Percentiles rank a stretch among this genome's conserved stretches.
phyloP scores from a whole-genome alignment of 352 stramenopile species.

The Phytophthora capsici region DNA sequence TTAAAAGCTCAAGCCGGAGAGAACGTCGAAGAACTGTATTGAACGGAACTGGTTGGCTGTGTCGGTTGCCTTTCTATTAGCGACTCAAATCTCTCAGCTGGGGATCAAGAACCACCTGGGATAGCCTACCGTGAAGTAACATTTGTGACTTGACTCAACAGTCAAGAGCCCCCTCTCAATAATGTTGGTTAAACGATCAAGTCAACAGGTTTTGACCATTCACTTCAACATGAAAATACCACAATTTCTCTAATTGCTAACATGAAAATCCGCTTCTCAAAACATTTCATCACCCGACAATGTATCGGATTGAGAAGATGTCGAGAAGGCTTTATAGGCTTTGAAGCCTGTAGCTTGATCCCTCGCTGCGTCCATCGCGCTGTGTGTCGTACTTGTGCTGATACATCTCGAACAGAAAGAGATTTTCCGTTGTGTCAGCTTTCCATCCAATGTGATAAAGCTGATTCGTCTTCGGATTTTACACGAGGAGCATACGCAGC shows the following conservation, averaged over 20 bases:
- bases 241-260: neutral
- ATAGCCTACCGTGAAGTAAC: constrained; percentile 1
- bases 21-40: neutral
- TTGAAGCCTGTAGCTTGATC: constrained; percentile 27
- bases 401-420: constrained; percentile 45
- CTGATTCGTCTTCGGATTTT: constrained; percentile 40
- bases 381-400: constrained; percentile 25
- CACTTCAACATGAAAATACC: neutral
- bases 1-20: neutral
- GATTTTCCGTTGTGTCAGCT: constrained; percentile 41
- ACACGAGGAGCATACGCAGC: constrained; percentile 38
- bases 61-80: constrained; percentile 1
- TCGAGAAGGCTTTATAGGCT: constrained; percentile 30
- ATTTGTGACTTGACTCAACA: neutral
- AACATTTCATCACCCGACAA: constrained; percentile 3
- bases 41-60: neutral
- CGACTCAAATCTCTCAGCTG: constrained; percentile 16
- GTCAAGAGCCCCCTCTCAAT: constrained; percentile 11
- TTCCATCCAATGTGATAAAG: constrained; percentile 37
- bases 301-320: constrained; percentile 21
- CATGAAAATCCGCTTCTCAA: neutral
- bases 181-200: neutral
- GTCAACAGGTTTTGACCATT: neutral
- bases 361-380: constrained; percentile 24
- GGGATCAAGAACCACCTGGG: constrained; percentile 21